Conservation (phyloP, 768 basidiomycete species). For the Galerina sulciceps region DNA sequence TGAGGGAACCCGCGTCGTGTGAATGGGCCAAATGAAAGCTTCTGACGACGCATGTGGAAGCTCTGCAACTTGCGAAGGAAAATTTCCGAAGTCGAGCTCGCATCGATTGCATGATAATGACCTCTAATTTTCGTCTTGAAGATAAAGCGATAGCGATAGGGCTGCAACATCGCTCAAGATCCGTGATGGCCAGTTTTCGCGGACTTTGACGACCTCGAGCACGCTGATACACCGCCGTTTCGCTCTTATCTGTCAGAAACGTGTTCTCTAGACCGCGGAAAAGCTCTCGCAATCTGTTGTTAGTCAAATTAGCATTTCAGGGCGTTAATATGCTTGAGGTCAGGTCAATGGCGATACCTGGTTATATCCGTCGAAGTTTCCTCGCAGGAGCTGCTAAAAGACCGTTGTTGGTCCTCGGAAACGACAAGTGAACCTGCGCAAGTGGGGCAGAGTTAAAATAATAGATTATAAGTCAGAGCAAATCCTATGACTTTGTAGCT, state of each 20-base stretch:
- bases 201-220: conserved; percentile 5
- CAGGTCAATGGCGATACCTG: conserved; percentile 1
- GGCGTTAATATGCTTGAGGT: conserved; percentile 3
- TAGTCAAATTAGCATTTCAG: conserved; percentile 12
- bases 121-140: not conserved
- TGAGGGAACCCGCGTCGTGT: conserved; percentile 1
- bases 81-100: conserved; percentile 12
- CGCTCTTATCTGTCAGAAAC: conserved; percentile 17
- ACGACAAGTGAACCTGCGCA: not conserved
- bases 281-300: not conserved
- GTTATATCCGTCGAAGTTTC: conserved; percentile 1
- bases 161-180: conserved; percentile 12
- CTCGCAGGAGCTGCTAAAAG: not conserved
- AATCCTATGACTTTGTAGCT: conserved; percentile 1
- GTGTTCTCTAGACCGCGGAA: not conserved
- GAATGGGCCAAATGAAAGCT: conserved; percentile 1
- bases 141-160: conserved; percentile 21
- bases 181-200: conserved; percentile 14
- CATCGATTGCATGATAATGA: conserved; percentile 8
- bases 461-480: not conserved
- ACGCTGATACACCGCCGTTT: not conserved
- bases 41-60: conserved; percentile 8
- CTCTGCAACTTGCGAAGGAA: not conserved
- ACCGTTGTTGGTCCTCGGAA: not conserved
- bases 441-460: not conserved